Evolutionary conservation across 768 basidiomycete genomes (phyloP), one percentile per base, ranked within the genome.

Genomic region (Aureoboletus auriporus): DNA sequence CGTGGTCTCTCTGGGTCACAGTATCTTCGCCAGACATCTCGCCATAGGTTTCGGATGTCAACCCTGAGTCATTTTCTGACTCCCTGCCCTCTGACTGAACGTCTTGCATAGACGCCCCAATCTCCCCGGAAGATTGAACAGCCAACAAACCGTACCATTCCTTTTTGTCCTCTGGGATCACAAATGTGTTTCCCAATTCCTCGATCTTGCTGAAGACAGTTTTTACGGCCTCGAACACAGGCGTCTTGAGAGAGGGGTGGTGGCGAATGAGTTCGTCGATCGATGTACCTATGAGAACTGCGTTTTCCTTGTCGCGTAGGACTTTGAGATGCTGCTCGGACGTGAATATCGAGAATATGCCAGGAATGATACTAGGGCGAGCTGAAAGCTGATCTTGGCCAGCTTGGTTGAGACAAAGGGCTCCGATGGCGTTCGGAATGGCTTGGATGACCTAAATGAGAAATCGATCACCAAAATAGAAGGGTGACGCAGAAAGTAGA

Each of bases 181-280:
- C 67, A 52, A 77, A 91, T 2, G 71, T 63, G 41, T 75, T 76
- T 9, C 90, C 93, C 3, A 89, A 67, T 39, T 82, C 80, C 64
- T 92, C 86, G 30, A 96, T 83, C 64, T 77, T 80, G 51, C 75
- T 70, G 54, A 97, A 69, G 7, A 86, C 82, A 1, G 77, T 71
- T 50, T 83, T 84, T 51, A 94, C 69, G 1, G 89, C 80, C 12
- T 87, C 82, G 53, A 95, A 89, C 13, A 97, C 84, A 20, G 84
- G 68, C 2, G 77, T 65, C 64, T 92, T 95, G 40, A 99, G 74
- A 1, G 79, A 75, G 4, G 96, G 96, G 66, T 99, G 96, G 61
- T 99, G 96, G 6, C 96, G 83, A 50, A 95, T 85, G 49, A 99
- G 84, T 62, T 99, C 96, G 58, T 99, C 96, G 20, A 98, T 79